Base-by-base conservation (phyloP, 1,139 yeast species). In the Geotrichum phurueaensis region DNA sequence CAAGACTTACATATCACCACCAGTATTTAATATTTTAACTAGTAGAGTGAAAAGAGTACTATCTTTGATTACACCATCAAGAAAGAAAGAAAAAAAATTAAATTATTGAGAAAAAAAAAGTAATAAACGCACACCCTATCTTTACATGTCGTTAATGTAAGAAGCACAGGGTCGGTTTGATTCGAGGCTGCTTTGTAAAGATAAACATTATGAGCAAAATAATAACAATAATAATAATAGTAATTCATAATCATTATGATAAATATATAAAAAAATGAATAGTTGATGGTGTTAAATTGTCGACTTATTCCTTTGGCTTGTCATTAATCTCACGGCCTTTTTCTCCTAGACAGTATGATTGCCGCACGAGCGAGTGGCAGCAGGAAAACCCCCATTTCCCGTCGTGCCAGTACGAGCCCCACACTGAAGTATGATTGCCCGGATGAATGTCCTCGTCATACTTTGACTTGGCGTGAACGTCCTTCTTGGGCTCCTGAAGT, bases 311-410 rank as follows among this genome's bases (percentile, higher is more conserved):
- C n/a, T 51, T 51, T 20, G 52, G 55, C 53, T 55, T 51, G 53
- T 54, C 60, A n/a, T 57, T 60, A 13, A 60, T 60, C 18, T 59
- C 59, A 13, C 39, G 54, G 23, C 61, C 61, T 45, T 59, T 59
- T 12, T 18, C 15, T 18, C 69, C 74, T 7, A 72, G 66, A 64
- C 79, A 76, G 60, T 70, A 71, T 3, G 74, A 68, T 60, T 74
- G 68, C 61, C 71, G 72, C 62, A 78, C 73, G 62, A 64, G 69
- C 57, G 74, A 73, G 58, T 75, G 74, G 62, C 84, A 81, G 65
- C 84, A 81, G 6, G 66, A 65, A 64, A 73, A 81, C 2, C 84
- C 84, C 84, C 84, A 81, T 60, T 70, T 68, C 1, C 81, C 81
- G 45, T 76, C 71, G n/a, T 68, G 60, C 73, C 79, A 81, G 67